phyloP scores from a whole-genome alignment of 1,139 yeast species.

The Lodderomyces theae region DNA sequence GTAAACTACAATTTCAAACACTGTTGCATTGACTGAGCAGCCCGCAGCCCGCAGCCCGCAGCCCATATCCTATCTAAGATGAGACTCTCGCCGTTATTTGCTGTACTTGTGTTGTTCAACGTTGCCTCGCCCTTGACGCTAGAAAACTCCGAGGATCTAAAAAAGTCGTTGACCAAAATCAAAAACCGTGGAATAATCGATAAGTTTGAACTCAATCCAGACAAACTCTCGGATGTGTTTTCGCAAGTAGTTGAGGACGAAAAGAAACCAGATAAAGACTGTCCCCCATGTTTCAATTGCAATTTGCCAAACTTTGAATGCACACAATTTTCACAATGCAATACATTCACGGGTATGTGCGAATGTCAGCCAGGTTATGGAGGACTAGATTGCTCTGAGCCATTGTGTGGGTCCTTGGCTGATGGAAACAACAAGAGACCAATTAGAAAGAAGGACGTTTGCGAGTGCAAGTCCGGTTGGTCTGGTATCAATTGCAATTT shows the following conservation, averaged over 20 bases:
- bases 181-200: background rate
- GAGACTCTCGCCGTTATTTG: background rate
- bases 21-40: no score
- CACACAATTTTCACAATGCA: slow-evolving; percentile 83
- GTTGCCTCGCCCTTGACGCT: background rate
- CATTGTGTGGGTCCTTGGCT: slow-evolving; percentile 80
- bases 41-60: no score
- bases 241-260: slow-evolving; percentile 3
- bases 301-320: slow-evolving; percentile 88
- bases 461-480: slow-evolving; percentile 87
- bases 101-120: background rate
- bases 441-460: slow-evolving; percentile 50
- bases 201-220: background rate
- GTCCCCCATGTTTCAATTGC: slow-evolving; percentile 93
- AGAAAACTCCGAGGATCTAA: slow-evolving; percentile 1
- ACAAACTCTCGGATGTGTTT: background rate
- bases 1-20: no score
- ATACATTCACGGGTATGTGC: slow-evolving; percentile 84
- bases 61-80: background rate
- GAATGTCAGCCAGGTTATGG: slow-evolving; percentile 93
- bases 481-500: slow-evolving; percentile 88
- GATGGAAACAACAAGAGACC: slow-evolving; percentile 64
- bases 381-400: slow-evolving; percentile 86
- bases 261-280: slow-evolving; percentile 34
- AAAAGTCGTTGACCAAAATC: background rate